Percentiles rank a stretch among this genome's conserved stretches.
These are phyloP conservation scores for Xylaria grammica DNA, from an alignment of 495 filamentous ascomycete species.

Conservation along the genomic window DNA sequence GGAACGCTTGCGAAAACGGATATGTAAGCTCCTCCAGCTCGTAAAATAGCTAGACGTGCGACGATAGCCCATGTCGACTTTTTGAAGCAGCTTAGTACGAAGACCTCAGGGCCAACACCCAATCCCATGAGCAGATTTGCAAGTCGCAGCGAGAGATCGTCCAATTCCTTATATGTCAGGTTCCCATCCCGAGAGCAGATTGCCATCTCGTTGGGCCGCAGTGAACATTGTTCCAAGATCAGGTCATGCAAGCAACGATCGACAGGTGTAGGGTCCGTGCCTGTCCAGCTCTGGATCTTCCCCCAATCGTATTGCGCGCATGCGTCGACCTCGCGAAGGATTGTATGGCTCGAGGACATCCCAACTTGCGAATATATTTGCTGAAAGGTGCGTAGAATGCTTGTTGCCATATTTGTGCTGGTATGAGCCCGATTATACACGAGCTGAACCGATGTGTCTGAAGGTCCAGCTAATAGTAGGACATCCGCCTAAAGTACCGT, in stretches of 20 bases:
- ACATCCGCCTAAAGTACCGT: slow-evolving; percentile 4
- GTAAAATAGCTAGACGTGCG: slow-evolving; percentile 43
- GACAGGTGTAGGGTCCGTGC: not conserved
- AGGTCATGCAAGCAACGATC: slow-evolving; percentile 17
- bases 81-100: slow-evolving; percentile 61
- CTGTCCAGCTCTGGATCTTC: slow-evolving; percentile 13
- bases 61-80: slow-evolving; percentile 52
- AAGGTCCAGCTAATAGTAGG: slow-evolving; percentile 13
- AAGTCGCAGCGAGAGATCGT: slow-evolving; percentile 38
- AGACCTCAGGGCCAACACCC: slow-evolving; percentile 55
- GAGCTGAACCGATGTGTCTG: slow-evolving; percentile 2
- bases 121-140: slow-evolving; percentile 29
- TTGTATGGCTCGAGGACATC: not conserved
- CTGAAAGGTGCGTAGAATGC: slow-evolving; percentile 16
- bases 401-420: slow-evolving; percentile 13
- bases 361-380: slow-evolving; percentile 10
- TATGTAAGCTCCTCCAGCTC: slow-evolving; percentile 43
- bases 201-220: slow-evolving; percentile 31
- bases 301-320: slow-evolving; percentile 8
- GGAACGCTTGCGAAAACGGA: slow-evolving; percentile 33
- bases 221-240: slow-evolving; percentile 9
- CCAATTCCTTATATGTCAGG: slow-evolving; percentile 42
- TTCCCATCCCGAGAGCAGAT: slow-evolving; percentile 39
- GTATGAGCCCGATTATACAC: slow-evolving; percentile 13
- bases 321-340: slow-evolving; percentile 12